A percentile compares a stretch with the other conserved stretches of the same genome.
These are phyloP conservation scores for Lenwebbia sp. DNA, from an alignment of 345 rosid species.

Conservation along the genomic window DNA sequence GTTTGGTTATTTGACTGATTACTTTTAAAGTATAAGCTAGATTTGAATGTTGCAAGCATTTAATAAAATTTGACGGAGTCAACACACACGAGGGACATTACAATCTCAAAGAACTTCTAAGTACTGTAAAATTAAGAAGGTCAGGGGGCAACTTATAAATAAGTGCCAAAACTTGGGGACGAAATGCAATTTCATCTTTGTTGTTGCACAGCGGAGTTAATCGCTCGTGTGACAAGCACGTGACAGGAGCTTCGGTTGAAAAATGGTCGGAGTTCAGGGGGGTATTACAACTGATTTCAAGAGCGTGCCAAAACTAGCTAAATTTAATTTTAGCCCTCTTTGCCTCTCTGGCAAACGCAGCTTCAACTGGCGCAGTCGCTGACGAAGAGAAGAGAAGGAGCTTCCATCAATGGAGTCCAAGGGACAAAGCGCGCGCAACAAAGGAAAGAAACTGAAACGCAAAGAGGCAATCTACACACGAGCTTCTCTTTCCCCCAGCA, in stretches of 20 bases:
- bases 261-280: not conserved
- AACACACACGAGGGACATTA: not conserved
- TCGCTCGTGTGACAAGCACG: not conserved
- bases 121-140: not conserved
- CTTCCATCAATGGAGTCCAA: not conserved
- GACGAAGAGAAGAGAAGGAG: not conserved
- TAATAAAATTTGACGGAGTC: not conserved
- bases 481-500: not conserved
- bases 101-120: not conserved
- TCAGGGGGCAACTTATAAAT: not conserved
- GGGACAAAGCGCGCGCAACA: not conserved
- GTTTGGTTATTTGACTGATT: too few relatives aligned
- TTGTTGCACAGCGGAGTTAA: too few relatives aligned
- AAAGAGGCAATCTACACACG: slow-evolving; percentile 1
- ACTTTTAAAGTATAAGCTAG: not conserved
- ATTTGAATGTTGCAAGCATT: not conserved
- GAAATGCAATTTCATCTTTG: not conserved
- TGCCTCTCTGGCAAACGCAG: not conserved
- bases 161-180: not conserved
- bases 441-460: slow-evolving; percentile 34
- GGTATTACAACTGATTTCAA: not conserved
- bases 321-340: not conserved
- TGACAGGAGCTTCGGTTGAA: not conserved
- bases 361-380: not conserved
- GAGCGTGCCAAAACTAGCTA: not conserved